These are phyloP conservation scores for Pyricularia sp. DNA, from an alignment of 2,329 filamentous ascomycete genomes.

Conservation along the genomic window DNA sequence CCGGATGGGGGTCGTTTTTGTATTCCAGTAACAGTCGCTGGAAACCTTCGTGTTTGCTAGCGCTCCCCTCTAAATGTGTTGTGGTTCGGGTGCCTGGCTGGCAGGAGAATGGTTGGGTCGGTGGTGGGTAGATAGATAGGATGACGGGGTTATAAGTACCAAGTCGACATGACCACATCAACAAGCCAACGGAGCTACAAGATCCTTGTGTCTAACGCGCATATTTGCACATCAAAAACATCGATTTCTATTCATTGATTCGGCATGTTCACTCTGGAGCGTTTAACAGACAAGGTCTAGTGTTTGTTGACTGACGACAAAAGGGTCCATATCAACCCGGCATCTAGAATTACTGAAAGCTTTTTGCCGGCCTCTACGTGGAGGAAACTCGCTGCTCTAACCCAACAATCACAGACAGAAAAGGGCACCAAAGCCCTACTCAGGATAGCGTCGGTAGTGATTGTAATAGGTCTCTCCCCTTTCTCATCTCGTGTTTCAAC, in stretches of 20 bases:
- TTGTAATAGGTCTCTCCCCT: not conserved
- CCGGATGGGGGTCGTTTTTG: constrained; percentile 79
- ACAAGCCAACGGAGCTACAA: not conserved
- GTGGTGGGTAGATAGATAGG: not conserved
- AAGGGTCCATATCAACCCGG: not conserved
- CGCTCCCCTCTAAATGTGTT: no score
- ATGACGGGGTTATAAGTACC: not conserved
- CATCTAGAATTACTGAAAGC: constrained; percentile 1
- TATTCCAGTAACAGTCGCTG: constrained; percentile 46
- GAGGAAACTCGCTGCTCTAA: not conserved
- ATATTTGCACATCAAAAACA: not conserved
- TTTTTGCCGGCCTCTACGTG: not conserved
- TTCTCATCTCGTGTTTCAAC: not conserved
- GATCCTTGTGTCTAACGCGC: not conserved
- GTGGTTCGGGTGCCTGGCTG: no score
- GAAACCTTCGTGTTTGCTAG: not conserved
- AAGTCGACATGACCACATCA: not conserved
- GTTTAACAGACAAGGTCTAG: not conserved
- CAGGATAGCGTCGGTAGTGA: not conserved
- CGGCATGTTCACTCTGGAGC: not conserved
- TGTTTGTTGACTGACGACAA: not conserved
- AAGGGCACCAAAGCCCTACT: not conserved
- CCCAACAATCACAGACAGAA: not conserved
- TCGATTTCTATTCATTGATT: not conserved
- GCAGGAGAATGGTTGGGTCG: not conserved